Base-by-base conservation (phyloP, 2,329 filamentous ascomycete genomes). In the Xylaria digitata region DNA sequence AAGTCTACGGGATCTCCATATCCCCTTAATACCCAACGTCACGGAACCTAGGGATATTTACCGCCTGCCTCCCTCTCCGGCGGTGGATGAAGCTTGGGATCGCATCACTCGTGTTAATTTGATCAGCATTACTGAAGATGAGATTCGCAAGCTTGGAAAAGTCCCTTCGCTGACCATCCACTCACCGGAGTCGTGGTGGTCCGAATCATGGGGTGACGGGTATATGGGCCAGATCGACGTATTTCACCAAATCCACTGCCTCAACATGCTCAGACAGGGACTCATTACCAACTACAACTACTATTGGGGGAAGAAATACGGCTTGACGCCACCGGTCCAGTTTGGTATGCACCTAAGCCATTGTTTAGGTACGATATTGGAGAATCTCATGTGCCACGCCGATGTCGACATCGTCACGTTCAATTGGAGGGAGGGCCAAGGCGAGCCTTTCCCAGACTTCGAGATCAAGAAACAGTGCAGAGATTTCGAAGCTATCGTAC, bases 171-270 rank as follows among this genome's bases (percentile, higher is more conserved):
- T 49, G 19, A 26, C 63, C 19, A 48, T 66, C 13, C 46, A 13
- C 21, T 43, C 54, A 13, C 46, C 46, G 4, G 17, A 46, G n/a
- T 30, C 23, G 11, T 58, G 58, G 57, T 30, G 49, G 21, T 48
- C n/a, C 19, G 19, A 53, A 8, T 19, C 42, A 23, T 48, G 19
- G 43, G 43, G n/a, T 21, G 37, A 55, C 23, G 50, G 48, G n/a
- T 56, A 45, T 21, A 53, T 64, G 17, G 46, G 55, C 45, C 32
- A 50, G 9, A 42, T 54, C 37, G 66, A 68, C 11, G 59, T 46
- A 15, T 61, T 70, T 19, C 66, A 68, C 49, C 54, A 58, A n/a
- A 26, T 66, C n/a, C 59, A 69, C 46, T 70, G 66, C 49, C 63
- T 66, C 4, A 68, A 69, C 50, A 46, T 61, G 21, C 46, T 67